Percentiles rank a stretch among this genome's conserved stretches.
phyloP scores from a whole-genome alignment of 164 flowering plant genomes.

The Paratinospora sagittata region DNA sequence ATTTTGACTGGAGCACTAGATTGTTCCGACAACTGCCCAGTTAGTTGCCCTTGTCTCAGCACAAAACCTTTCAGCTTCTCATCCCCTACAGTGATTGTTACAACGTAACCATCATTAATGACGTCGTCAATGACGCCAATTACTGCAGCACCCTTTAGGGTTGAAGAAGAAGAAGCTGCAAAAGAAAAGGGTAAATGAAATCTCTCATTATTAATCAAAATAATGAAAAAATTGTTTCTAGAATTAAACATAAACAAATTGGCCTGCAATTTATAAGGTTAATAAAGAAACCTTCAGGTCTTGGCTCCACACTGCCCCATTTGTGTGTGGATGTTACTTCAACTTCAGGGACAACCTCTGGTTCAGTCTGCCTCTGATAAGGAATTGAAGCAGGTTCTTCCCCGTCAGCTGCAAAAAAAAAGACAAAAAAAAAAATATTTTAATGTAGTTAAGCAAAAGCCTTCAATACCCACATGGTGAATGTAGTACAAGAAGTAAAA shows the following conservation, averaged over 20 bases:
- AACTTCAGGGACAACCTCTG: too few species aligned
- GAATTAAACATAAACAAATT: not conserved
- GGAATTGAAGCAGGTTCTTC: too few species aligned
- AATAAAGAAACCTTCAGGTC: too few species aligned
- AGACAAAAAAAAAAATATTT: too few species aligned
- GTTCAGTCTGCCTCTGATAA: too few species aligned
- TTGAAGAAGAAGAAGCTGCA: not conserved
- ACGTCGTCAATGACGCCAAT: not conserved
- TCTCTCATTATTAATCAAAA: not conserved
- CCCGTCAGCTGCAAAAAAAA: too few species aligned
- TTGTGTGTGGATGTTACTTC: too few species aligned
- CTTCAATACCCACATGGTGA: too few species aligned
- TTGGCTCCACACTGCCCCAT: too few species aligned
- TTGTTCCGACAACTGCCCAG: not conserved
- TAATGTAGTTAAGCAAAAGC: too few species aligned
- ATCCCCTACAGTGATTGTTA: not conserved
- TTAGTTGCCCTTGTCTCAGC: not conserved
- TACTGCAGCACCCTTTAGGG: not conserved
- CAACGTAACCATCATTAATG: not conserved
- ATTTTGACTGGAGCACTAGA: not conserved
- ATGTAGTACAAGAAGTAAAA: not conserved
- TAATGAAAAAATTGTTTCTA: not conserved
- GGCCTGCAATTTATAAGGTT: too few species aligned
- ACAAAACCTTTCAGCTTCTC: not conserved
- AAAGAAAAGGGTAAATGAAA: not conserved